Percentiles rank a stretch among this genome's conserved stretches.
Conservation (phyloP, 371 early-diverging fungal genomes). For the Apophysomyces trapeziformis region DNA sequence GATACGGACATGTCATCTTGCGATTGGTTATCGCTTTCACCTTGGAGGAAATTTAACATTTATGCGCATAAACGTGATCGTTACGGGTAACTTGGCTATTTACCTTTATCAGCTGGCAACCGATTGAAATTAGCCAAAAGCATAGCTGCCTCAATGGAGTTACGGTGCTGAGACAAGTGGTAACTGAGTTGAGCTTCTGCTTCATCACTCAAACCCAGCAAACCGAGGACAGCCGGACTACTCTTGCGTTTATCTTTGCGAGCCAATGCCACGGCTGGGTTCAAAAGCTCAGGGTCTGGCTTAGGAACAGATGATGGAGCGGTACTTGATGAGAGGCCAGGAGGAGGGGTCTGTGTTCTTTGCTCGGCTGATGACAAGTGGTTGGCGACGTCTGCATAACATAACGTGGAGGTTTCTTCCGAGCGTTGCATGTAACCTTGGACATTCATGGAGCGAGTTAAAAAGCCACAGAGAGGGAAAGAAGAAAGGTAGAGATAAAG, state of each 20-base stretch:
- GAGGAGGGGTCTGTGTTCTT: conserved; percentile 4
- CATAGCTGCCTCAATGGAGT: conserved; percentile 60
- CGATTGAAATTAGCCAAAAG: conserved; percentile 51
- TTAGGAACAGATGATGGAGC: conserved; percentile 8
- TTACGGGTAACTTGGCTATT: background rate
- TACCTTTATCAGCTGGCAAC: conserved; percentile 21
- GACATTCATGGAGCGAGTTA: conserved; percentile 9
- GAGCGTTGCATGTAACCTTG: conserved; percentile 18
- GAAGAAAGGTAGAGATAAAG: background rate
- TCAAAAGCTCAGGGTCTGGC: conserved; percentile 10
- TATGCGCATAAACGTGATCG: conserved; percentile 8
- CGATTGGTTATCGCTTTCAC: conserved; percentile 25
- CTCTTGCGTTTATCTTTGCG: conserved; percentile 51
- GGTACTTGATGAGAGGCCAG: conserved; percentile 1
- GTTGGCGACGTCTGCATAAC: conserved; percentile 12
- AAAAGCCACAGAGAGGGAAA: background rate
- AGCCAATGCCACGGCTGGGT: conserved; percentile 21
- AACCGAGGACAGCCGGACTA: conserved; percentile 52
- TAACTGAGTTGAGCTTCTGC: conserved; percentile 35
- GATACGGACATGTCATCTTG: conserved; percentile 53
- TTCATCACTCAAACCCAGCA: conserved; percentile 40
- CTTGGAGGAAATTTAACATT: conserved; percentile 5
- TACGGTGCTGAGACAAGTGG: conserved; percentile 48
- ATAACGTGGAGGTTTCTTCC: conserved; percentile 13
- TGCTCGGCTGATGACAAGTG: conserved; percentile 7